Evolutionary conservation across 2,329 filamentous ascomycete genomes (phyloP), one percentile per base, ranked within the genome.

Genomic region (Monosporascus sp.): DNA sequence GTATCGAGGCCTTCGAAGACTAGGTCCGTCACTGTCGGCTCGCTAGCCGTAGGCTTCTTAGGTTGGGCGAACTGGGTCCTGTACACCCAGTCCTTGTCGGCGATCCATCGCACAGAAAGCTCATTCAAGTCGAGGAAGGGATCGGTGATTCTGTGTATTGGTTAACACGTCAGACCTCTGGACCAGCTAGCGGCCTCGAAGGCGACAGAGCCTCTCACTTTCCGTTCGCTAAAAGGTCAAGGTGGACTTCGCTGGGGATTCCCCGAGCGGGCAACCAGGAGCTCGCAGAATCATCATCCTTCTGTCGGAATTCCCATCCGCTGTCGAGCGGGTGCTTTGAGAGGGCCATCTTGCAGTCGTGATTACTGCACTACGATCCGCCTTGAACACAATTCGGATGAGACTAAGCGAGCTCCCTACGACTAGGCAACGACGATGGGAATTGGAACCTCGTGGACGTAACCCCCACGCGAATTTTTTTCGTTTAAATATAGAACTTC

Each of bases 1-100:
- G 84, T 87, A 61, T 87, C 84, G 1, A 87, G 75, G 0, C 84
- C 84, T 59, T 85, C 77, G 53, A 87, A 85, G 9, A 82, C 79
- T 5, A 87, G 69, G 17, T 81, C 75, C 19, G 73, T 70, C 7
- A 59, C 60, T 31, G 67, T 65, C 20, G 57, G 37, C 14, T 19
- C 37, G 31, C 53, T 51, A 19, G 55, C 51, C 20, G 37, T n/a
- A 7, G 38, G 8, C 17, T 35, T 49, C 40, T 16, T 38, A 40
- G 65, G 64, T 11, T 59, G 62, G 14, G 53, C 46, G 55, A 75
- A 74, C 1, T 54, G 48, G 22, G 72, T 75, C 7, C 72, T 73
- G 64, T 87, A 87, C 1, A 74, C 71, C 84, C 84, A 87, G 52
- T 73, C 71, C 59, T 80, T 79, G 51, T 86, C 79, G n/a, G 78